Conservation (phyloP, 2,329 filamentous ascomycete species). For the Penicillium thymicola region DNA sequence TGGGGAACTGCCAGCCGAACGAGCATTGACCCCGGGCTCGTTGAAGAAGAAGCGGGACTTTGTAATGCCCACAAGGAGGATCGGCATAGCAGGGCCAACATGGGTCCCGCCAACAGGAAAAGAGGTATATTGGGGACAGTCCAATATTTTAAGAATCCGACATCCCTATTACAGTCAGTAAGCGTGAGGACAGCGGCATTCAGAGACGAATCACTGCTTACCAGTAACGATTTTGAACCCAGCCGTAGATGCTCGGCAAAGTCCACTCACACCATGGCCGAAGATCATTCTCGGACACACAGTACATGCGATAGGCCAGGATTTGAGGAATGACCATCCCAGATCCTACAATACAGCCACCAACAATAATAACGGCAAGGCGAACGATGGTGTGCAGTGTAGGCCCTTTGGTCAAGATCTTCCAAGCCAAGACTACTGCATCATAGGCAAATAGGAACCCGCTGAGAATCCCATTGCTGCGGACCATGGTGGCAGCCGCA, state of each 20-base stretch:
- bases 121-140: slow-evolving; percentile 79
- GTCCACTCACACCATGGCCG: slow-evolving; percentile 71
- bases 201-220: slow-evolving; percentile 45
- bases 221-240: slow-evolving; percentile 90
- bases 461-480: slow-evolving; percentile 83
- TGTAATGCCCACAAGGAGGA: slow-evolving; percentile 55
- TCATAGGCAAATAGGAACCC: slow-evolving; percentile 72
- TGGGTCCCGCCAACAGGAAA: slow-evolving; percentile 77
- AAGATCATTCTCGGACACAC: slow-evolving; percentile 39
- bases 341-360: slow-evolving; percentile 64
- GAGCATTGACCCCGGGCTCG: slow-evolving; percentile 31
- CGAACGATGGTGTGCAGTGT: slow-evolving; percentile 47
- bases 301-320: slow-evolving; percentile 71
- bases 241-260: slow-evolving; percentile 86
- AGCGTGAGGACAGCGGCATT: background rate
- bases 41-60: slow-evolving; percentile 25
- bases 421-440: slow-evolving; percentile 43
- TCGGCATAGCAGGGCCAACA: slow-evolving; percentile 63
- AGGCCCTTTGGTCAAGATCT: slow-evolving; percentile 40
- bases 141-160: slow-evolving; percentile 89
- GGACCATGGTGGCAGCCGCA: slow-evolving; percentile 67
- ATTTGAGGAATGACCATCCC: slow-evolving; percentile 71
- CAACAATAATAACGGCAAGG: slow-evolving; percentile 58
- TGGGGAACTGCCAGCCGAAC: slow-evolving; percentile 68
- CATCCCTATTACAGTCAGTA: slow-evolving; percentile 59